phyloP scores from a whole-genome alignment of 2,329 filamentous ascomycete species.

The Penicillium sp. region DNA sequence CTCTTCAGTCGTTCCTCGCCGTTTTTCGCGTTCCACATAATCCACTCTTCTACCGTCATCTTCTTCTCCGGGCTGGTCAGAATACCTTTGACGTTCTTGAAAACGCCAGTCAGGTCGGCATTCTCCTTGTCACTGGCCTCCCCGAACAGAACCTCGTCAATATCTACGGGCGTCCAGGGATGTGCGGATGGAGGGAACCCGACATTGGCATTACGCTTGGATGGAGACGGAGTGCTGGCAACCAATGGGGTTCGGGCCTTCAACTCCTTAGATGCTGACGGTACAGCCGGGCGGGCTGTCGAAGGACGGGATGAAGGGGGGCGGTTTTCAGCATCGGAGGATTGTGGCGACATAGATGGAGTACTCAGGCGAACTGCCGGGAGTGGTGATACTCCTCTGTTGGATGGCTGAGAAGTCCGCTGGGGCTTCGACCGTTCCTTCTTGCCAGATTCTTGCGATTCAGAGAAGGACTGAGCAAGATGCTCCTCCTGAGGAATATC shows the following conservation, averaged over 20 bases:
- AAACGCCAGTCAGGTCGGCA: slow-evolving; percentile 44
- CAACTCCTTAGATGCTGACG: slow-evolving; percentile 35
- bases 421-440: slow-evolving; percentile 11
- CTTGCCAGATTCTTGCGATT: slow-evolving; percentile 21
- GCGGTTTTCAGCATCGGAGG: slow-evolving; percentile 75
- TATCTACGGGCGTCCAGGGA: slow-evolving; percentile 69
- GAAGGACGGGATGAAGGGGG: slow-evolving; percentile 64
- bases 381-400: slow-evolving; percentile 26
- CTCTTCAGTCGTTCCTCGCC: slow-evolving; percentile 73
- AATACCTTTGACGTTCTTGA: slow-evolving; percentile 53
- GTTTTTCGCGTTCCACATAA: slow-evolving; percentile 71
- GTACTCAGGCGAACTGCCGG: slow-evolving; percentile 41
- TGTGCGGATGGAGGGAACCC: slow-evolving; percentile 53
- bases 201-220: slow-evolving; percentile 52
- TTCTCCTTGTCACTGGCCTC: slow-evolving; percentile 47
- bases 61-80: slow-evolving; percentile 72
- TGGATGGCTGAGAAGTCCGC: slow-evolving; percentile 6
- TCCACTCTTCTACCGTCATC: slow-evolving; percentile 95
- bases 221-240: slow-evolving; percentile 53
- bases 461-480: slow-evolving; percentile 28
- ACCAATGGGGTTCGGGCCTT: slow-evolving; percentile 42
- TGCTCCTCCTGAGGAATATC: slow-evolving; percentile 37
- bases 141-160: slow-evolving; percentile 59
- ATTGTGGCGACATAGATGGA: slow-evolving; percentile 66
- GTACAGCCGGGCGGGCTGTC: slow-evolving; percentile 39